Conservation (phyloP, 2,329 filamentous ascomycete species). For the Triangularia verruculosa region DNA sequence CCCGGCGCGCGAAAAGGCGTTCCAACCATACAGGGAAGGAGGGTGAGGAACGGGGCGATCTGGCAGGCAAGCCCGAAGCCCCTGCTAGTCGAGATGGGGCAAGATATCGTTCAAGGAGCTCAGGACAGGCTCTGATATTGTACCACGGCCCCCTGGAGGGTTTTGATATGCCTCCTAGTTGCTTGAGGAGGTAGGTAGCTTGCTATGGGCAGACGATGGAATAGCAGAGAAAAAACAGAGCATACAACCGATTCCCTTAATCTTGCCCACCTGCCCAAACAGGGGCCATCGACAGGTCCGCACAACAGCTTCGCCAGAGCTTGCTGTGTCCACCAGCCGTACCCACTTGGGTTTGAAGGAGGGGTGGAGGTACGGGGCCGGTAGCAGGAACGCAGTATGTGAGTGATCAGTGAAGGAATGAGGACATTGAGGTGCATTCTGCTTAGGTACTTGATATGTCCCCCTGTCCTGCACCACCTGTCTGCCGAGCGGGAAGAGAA, state of each 20-base stretch:
- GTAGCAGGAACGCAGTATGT: background rate
- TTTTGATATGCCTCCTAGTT: background rate
- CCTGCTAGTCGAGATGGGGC: constrained; percentile 29
- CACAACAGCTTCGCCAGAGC: background rate
- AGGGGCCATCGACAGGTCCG: background rate
- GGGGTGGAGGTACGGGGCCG: background rate
- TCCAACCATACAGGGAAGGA: constrained; percentile 51
- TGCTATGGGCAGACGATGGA: background rate
- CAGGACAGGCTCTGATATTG: constrained; percentile 10
- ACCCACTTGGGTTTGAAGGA: constrained; percentile 5
- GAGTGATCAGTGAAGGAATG: background rate
- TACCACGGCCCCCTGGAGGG: background rate
- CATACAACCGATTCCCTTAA: constrained; percentile 1
- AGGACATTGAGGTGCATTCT: constrained; percentile 2
- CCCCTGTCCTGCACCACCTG: constrained; percentile 8
- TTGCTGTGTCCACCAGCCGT: background rate
- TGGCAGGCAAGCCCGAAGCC: constrained; percentile 32
- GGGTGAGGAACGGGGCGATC: constrained; percentile 39
- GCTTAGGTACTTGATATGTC: constrained; percentile 3
- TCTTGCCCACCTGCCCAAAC: constrained; percentile 11
- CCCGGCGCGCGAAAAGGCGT: constrained; percentile 38
- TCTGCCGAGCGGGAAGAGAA: constrained; percentile 26
- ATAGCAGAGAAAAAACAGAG: constrained; percentile 1
- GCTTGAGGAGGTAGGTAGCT: background rate
- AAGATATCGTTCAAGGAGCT: constrained; percentile 20